These are phyloP conservation scores for Tylopilus vinaceipallidus DNA, from an alignment of 768 basidiomycete genomes.

Conservation along the genomic window DNA sequence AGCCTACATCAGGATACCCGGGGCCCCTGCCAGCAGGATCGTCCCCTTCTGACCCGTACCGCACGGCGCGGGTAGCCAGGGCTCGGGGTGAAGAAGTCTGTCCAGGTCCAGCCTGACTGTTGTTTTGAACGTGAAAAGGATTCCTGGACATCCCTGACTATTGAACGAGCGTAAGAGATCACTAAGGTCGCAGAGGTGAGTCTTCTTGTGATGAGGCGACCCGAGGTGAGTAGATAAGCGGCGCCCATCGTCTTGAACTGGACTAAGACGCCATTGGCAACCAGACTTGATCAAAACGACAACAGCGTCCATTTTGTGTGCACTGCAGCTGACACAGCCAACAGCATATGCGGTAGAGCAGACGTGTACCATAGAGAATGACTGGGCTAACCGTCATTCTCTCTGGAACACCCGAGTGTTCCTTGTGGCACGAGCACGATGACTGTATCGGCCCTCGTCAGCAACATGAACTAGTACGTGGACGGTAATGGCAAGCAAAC, in stretches of 20 bases:
- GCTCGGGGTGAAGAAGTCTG: not conserved
- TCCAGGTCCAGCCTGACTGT: conserved; percentile 24
- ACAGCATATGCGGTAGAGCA: not conserved
- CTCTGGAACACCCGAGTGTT: not conserved
- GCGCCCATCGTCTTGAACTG: conserved; percentile 13
- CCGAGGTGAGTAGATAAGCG: conserved; percentile 9
- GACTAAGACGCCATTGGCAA: conserved; percentile 9
- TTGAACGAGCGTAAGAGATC: conserved; percentile 13
- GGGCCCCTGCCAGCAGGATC: not conserved
- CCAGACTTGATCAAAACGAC: conserved; percentile 1
- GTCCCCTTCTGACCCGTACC: not conserved
- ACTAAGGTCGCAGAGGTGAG: conserved; percentile 3
- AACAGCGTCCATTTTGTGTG: not conserved
- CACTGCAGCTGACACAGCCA: not conserved
- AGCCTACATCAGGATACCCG: conserved; percentile 3
- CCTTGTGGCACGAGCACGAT: too few relatives aligned
- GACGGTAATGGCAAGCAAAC: not conserved
- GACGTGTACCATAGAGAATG: conserved; percentile 2
- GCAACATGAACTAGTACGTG: too few relatives aligned
- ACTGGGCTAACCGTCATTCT: conserved; percentile 2
- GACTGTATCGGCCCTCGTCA: too few relatives aligned
- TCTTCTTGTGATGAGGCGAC: not conserved
- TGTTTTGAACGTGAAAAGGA: conserved; percentile 6
- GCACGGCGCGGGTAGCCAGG: not conserved
- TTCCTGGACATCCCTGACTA: conserved; percentile 19